Evolutionary conservation across 441 rosid genomes (phyloP), one percentile per base, ranked within the genome.

Genomic region (Bruguiera hainesii): DNA sequence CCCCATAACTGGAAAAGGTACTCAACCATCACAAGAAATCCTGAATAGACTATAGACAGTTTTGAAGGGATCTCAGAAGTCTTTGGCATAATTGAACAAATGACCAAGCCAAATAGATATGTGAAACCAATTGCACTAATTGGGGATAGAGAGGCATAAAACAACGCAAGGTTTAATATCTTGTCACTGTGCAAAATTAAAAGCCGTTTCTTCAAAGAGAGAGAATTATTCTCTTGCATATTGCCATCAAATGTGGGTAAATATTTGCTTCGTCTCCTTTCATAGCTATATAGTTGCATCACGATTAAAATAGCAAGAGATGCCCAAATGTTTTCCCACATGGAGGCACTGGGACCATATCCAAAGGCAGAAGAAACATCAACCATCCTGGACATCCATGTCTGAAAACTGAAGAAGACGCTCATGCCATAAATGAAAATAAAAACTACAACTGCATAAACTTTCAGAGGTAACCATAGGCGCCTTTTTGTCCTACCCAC

Each of bases 221-320:
- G 73, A 62, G 79, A 59, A 67, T 88, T 85, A 65, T 79, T 73
- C 67, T 85, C 86, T 76, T 80, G 76, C 67, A 77, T 73, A 77
- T 80, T 61, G 39, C 76, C 69, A 50, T 83, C 76, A 79, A 73
- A 68, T 66, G 75, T 69, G 67, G 75, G 84, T 75, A 72, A 72
- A 65, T 78, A 78, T 81, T 86, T 86, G 84, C 87, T 90, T 71
- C 84, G 87, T 74, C 98, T 82, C 84, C 99, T 88, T 77, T 96
- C 99, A 48, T 96, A 96, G 80, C 98, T 92, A 66, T 87, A 96
- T 79, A 92, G 89, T 81, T 92, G 98, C 99, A 95, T 95, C 82
- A 92, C 99, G 60, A 87, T 77, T 83, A 95, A 71, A 70, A 92
- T 89, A 67, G 98, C 97, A 60, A 96, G 84, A 76, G 97, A 85